These are phyloP conservation scores for Paradendryphiella salina DNA, from an alignment of 2,329 filamentous ascomycete genomes.

Conservation along the genomic window DNA sequence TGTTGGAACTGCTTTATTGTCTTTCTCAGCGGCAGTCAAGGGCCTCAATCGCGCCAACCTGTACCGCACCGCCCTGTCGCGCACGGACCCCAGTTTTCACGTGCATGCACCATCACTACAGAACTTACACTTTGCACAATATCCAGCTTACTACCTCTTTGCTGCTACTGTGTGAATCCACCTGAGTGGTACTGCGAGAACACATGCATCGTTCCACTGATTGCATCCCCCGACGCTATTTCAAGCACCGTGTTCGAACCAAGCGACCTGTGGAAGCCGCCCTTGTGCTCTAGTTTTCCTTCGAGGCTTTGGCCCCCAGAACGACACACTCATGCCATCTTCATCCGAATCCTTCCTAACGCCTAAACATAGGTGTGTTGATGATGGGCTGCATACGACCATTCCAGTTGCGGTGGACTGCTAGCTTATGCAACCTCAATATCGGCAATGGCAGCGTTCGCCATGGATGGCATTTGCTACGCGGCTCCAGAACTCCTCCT, in stretches of 20 bases:
- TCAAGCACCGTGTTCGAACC: background rate
- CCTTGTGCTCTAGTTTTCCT: constrained; percentile 14
- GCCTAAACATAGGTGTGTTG: constrained; percentile 10
- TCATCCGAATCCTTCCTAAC: constrained; percentile 18
- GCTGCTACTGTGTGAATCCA: constrained; percentile 10
- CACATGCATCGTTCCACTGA: background rate
- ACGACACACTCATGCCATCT: constrained; percentile 20
- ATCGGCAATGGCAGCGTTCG: constrained; percentile 34
- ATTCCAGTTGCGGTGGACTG: constrained; percentile 16
- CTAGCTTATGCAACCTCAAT: constrained; percentile 32
- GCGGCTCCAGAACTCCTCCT: constrained; percentile 27
- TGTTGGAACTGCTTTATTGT: constrained; percentile 8
- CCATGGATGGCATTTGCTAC: constrained; percentile 22
- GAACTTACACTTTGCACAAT: constrained; percentile 4
- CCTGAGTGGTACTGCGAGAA: background rate
- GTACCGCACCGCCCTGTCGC: constrained; percentile 13
- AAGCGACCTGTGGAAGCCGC: background rate
- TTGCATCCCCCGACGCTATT: background rate
- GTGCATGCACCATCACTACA: constrained; percentile 9
- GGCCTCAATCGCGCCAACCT: constrained; percentile 9
- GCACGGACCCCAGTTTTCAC: constrained; percentile 16
- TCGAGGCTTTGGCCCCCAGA: constrained; percentile 24
- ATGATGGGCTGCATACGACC: constrained; percentile 26
- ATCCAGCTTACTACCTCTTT: constrained; percentile 5
- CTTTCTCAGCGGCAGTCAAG: constrained; percentile 24